These are phyloP conservation scores for Pseudocercospora fijiensis DNA, from an alignment of 2,329 filamentous ascomycete species.

Conservation along the genomic window DNA sequence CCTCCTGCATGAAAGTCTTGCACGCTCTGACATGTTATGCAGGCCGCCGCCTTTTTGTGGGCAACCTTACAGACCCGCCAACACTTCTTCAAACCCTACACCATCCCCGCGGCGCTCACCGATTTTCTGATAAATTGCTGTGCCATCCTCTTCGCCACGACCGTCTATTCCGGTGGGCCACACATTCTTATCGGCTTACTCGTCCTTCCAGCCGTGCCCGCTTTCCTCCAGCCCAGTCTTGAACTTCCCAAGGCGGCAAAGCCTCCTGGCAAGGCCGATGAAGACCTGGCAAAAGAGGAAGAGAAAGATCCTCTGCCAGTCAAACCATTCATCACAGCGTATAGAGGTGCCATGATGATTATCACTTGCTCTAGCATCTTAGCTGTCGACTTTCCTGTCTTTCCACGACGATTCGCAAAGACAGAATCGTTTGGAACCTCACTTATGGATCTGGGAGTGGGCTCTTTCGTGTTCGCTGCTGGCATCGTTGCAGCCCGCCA, in stretches of 20 bases:
- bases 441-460: constrained; percentile 97
- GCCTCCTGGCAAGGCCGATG: constrained; percentile 24
- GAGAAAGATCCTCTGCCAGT: constrained; percentile 61
- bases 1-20: constrained; percentile 30
- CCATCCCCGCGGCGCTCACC: constrained; percentile 63
- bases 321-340: constrained; percentile 90
- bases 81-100: constrained; percentile 78
- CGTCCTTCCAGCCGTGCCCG: constrained; percentile 62
- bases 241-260: constrained; percentile 36
- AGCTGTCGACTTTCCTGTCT: constrained; percentile 93
- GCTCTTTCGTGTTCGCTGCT: constrained; percentile 93
- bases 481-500: constrained; percentile 86
- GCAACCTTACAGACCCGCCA: constrained; percentile 81
- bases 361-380: constrained; percentile 87
- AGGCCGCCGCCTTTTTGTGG: constrained; percentile 85
- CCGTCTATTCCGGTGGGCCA: constrained; percentile 75
- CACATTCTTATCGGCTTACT: constrained; percentile 73
- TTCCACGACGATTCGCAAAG: constrained; percentile 92
- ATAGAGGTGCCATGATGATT: constrained; percentile 87
- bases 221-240: constrained; percentile 47
- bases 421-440: constrained; percentile 99
- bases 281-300: constrained; percentile 18
- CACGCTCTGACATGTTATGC: constrained; percentile 26
- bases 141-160: constrained; percentile 78
- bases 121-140: constrained; percentile 88